Evolutionary conservation across 1,139 yeast genomes (phyloP), one percentile per base, ranked within the genome.

Genomic region (Yamadazyma jaroonii): DNA sequence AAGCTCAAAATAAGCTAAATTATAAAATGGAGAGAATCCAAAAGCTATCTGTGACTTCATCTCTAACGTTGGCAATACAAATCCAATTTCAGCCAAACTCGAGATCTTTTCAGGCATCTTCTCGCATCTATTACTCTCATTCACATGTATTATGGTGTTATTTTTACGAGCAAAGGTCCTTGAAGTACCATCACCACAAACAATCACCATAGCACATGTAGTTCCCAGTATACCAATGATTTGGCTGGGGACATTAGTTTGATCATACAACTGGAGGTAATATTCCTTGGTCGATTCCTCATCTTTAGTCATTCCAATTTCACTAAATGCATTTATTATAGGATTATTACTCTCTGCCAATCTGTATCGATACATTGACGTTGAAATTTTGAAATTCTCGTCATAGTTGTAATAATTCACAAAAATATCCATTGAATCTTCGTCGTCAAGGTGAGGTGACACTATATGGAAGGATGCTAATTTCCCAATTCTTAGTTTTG

Each of bases 61-160:
- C 6, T 49, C 37, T 2, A 59, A 29, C 15, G 41, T 40, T 0
- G 79, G 74, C 35, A 79, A 68, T 25, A 61, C 56, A 49, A 72
- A 83, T 0, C 90, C 90, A 6, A 77, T 71, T 48, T 83, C 87
- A 24, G 72, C 62, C 9, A 82, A 53, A 6, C 40, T 20, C 7
- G 8, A 12, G 6, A 39, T 25, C 11, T 6, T 3, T n/a, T 32
- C 35, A 7, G 36, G 38, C 13, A 35, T 9, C 10, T 14, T 17
- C n/a, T 26, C 12, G 10, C 4, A 17, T 10, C 10, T 13, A 6
- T 31, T 26, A 6, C 12, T 20, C 11, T 22, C 33, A 6, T 11
- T 9, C 3, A 9, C 13, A 8, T 31, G 25, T 5, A 13, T 5
- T 11, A 12, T 21, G 10, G 12, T n/a, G 7, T 21, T 11, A 6